A percentile compares a stretch with the other conserved stretches of the same genome.
These are phyloP conservation scores for Cercospora beticola DNA, from an alignment of 2,329 filamentous ascomycete genomes.

Conservation along the genomic window DNA sequence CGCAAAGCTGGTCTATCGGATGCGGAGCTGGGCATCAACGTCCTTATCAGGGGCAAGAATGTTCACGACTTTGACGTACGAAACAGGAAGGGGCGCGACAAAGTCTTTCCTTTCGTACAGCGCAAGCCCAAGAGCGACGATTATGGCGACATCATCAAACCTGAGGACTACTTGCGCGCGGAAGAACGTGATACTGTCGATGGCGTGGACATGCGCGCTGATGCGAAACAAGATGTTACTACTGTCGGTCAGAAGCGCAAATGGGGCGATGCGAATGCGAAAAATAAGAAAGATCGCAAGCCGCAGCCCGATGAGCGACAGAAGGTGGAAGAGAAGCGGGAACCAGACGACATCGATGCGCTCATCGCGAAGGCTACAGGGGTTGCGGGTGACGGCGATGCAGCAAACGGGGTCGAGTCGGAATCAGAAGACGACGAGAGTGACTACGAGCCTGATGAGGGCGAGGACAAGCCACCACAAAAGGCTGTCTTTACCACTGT, in stretches of 20 bases:
- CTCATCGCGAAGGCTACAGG: constrained; percentile 36
- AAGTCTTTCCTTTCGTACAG: constrained; percentile 84
- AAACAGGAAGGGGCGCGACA: constrained; percentile 86
- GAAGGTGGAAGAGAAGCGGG: constrained; percentile 26
- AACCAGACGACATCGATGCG: constrained; percentile 40
- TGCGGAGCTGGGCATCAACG: constrained; percentile 86
- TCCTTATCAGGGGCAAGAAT: constrained; percentile 76
- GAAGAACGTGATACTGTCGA: constrained; percentile 83
- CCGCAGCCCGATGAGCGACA: constrained; percentile 37
- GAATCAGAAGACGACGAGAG: constrained; percentile 42
- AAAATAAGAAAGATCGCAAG: constrained; percentile 62
- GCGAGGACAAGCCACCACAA: constrained; percentile 63
- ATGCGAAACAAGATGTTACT: constrained; percentile 50
- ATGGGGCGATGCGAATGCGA: constrained; percentile 68
- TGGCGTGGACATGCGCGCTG: constrained; percentile 59
- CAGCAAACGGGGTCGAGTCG: constrained; percentile 23
- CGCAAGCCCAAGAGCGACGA: constrained; percentile 80
- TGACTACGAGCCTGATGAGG: constrained; percentile 54
- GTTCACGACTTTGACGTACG: constrained; percentile 93
- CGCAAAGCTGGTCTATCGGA: constrained; percentile 86
- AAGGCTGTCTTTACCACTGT: constrained; percentile 69
- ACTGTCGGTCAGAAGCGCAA: constrained; percentile 85
- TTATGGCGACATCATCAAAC: constrained; percentile 89
- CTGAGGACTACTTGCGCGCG: constrained; percentile 88
- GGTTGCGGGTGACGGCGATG: constrained; percentile 18